These are phyloP conservation scores for Sclerotinia spermophila DNA, from an alignment of 2,329 filamentous ascomycete species.

Conservation along the genomic window DNA sequence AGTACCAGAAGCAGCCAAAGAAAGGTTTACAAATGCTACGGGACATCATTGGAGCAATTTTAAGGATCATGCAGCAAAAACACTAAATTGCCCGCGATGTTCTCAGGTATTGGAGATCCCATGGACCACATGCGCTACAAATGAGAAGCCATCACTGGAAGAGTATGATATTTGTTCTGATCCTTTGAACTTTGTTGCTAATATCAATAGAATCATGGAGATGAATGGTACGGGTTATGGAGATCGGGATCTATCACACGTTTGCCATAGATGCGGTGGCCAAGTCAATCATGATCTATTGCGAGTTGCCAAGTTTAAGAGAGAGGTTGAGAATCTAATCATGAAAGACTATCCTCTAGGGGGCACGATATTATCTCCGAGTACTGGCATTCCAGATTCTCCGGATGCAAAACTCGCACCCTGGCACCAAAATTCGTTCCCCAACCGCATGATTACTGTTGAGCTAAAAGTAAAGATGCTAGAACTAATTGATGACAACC, in stretches of 20 bases:
- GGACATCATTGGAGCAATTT: conserved; percentile 57
- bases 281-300: conserved; percentile 55
- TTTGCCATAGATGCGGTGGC: conserved; percentile 51
- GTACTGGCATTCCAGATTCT: conserved; percentile 48
- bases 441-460: conserved; percentile 53
- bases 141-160: conserved; percentile 38
- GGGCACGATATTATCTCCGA: conserved; percentile 59
- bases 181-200: conserved; percentile 10
- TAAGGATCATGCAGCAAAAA: conserved; percentile 48
- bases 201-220: conserved; percentile 24
- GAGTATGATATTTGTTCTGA: conserved; percentile 29
- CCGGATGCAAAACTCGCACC: conserved; percentile 28
- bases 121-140: conserved; percentile 55
- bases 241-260: conserved; percentile 50
- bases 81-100: conserved; percentile 56
- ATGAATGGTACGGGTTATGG: conserved; percentile 55
- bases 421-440: conserved; percentile 45
- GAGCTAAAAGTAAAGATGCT: conserved; percentile 44
- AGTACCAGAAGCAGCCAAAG: conserved; percentile 43
- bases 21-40: conserved; percentile 47
- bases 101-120: conserved; percentile 42
- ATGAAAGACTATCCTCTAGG: conserved; percentile 54
- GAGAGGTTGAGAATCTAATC: conserved; percentile 51
- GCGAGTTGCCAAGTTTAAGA: conserved; percentile 57
- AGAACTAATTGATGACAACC: conserved; percentile 38